Evolutionary conservation across 495 filamentous ascomycete species (phyloP).

Genomic region (Stereocaulon alpinum): DNA sequence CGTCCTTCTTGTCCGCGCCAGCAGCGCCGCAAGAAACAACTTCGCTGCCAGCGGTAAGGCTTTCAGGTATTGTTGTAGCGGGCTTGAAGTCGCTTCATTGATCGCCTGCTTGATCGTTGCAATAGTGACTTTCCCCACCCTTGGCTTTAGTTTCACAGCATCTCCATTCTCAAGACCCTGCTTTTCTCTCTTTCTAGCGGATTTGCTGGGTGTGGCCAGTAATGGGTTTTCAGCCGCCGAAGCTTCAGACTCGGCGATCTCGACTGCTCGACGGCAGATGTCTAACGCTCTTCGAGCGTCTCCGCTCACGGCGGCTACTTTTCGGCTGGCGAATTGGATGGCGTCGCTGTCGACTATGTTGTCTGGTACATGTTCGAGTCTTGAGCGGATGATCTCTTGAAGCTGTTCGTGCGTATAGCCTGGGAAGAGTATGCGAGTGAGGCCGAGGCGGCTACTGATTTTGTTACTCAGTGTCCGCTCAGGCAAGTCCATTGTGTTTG

Average conservation of each 20-base stretch:
- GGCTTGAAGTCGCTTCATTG: slow-evolving; percentile 84
- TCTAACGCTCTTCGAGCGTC: slow-evolving; percentile 89
- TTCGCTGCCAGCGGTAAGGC: slow-evolving; percentile 71
- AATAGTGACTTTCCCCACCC: slow-evolving; percentile 64
- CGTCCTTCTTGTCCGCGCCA: slow-evolving; percentile 67
- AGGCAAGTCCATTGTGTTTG: slow-evolving; percentile 98
- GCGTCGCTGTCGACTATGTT: slow-evolving; percentile 89
- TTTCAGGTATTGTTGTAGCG: slow-evolving; percentile 78
- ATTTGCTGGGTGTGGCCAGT: slow-evolving; percentile 34
- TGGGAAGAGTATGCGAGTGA: slow-evolving; percentile 89
- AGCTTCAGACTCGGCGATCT: slow-evolving; percentile 75
- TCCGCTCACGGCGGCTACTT: slow-evolving; percentile 92
- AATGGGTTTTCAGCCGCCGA: slow-evolving; percentile 27
- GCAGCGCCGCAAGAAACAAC: slow-evolving; percentile 70
- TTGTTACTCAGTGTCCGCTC: slow-evolving; percentile 97
- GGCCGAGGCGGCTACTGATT: slow-evolving; percentile 82
- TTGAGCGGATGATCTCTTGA: slow-evolving; percentile 92
- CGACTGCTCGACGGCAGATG: slow-evolving; percentile 91
- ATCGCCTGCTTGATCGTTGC: slow-evolving; percentile 89
- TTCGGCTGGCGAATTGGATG: slow-evolving; percentile 89
- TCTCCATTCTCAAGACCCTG: not conserved
- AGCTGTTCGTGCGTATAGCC: slow-evolving; percentile 96
- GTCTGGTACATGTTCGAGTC: slow-evolving; percentile 75
- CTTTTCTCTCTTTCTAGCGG: slow-evolving; percentile 21
- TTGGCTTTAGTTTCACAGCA: not conserved